Conservation (phyloP, 129 eudicot genomes). For the Artemisia annua region DNA sequence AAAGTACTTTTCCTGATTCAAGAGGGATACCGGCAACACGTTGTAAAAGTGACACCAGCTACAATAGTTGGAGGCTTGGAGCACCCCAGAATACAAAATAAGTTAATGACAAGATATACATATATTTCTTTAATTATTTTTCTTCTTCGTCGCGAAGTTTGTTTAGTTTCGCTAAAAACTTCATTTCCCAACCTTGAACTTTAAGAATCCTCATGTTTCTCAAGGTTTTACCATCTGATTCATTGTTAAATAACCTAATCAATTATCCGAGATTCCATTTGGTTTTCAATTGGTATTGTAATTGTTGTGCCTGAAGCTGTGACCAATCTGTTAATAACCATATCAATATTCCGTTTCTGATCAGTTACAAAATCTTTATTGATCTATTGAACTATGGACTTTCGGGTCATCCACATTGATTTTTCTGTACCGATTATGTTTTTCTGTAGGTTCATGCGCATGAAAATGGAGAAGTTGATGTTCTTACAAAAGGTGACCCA, state of each 20-base stretch:
- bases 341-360: background rate
- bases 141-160: too few relatives aligned
- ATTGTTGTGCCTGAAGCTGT: background rate
- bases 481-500: constrained; percentile 82
- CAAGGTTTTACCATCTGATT: background rate
- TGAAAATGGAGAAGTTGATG: constrained; percentile 89
- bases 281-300: constrained; percentile 13
- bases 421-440: background rate
- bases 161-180: too few relatives aligned
- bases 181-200: too few relatives aligned
- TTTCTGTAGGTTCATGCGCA: constrained; percentile 84
- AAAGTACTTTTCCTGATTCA: constrained; percentile 75
- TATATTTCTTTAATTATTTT: constrained; percentile 6
- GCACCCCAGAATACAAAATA: constrained; percentile 66
- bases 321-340: background rate
- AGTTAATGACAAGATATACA: constrained; percentile 45
- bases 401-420: background rate
- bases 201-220: too few relatives aligned
- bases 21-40: constrained; percentile 69
- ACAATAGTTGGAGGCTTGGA: constrained; percentile 72
- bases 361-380: constrained; percentile 6
- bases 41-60: constrained; percentile 57
- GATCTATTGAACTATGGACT: constrained; percentile 3
- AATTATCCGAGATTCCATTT: constrained; percentile 9
- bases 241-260: background rate